Conservation (phyloP, 1,139 yeast species). For the Pichia sp. region DNA sequence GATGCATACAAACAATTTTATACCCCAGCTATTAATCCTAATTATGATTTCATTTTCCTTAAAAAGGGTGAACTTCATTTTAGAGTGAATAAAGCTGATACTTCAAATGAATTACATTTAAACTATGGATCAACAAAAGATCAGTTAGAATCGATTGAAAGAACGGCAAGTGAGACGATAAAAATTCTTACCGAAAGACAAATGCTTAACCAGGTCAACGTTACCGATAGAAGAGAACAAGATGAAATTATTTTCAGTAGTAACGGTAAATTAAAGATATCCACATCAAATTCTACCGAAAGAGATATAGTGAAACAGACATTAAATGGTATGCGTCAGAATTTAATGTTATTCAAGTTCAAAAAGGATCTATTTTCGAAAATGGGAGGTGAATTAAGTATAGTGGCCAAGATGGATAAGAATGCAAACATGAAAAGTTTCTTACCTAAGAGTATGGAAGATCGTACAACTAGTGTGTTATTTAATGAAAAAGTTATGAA, state of each 20-base stretch:
- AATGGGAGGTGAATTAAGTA: slow-evolving; percentile 11
- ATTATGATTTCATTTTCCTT: slow-evolving; percentile 22
- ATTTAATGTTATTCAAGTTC: not conserved
- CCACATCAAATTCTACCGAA: slow-evolving; percentile 6
- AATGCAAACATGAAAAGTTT: slow-evolving; percentile 8
- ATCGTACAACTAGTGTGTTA: not conserved
- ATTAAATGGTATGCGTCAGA: too few relatives aligned
- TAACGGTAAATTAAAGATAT: slow-evolving; percentile 10
- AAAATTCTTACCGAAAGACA: slow-evolving; percentile 15
- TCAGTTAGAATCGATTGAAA: slow-evolving; percentile 20
- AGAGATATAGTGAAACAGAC: not conserved
- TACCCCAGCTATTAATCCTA: slow-evolving; percentile 15
- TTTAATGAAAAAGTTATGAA: not conserved
- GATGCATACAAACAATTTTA: slow-evolving; percentile 23
- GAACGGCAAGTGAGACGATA: slow-evolving; percentile 12
- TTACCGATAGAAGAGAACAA: slow-evolving; percentile 15
- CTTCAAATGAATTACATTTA: slow-evolving; percentile 12
- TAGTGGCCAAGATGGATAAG: slow-evolving; percentile 7
- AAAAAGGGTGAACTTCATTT: slow-evolving; percentile 22
- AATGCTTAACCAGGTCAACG: slow-evolving; percentile 17
- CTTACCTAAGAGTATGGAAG: too few relatives aligned
- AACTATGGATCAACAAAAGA: slow-evolving; percentile 13
- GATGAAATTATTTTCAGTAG: slow-evolving; percentile 16
- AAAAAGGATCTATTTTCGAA: slow-evolving; percentile 17
- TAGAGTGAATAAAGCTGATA: slow-evolving; percentile 16